Evolutionary conservation across 352 stramenopile species (phyloP).

Genomic region (Phytopythium aichiense): DNA sequence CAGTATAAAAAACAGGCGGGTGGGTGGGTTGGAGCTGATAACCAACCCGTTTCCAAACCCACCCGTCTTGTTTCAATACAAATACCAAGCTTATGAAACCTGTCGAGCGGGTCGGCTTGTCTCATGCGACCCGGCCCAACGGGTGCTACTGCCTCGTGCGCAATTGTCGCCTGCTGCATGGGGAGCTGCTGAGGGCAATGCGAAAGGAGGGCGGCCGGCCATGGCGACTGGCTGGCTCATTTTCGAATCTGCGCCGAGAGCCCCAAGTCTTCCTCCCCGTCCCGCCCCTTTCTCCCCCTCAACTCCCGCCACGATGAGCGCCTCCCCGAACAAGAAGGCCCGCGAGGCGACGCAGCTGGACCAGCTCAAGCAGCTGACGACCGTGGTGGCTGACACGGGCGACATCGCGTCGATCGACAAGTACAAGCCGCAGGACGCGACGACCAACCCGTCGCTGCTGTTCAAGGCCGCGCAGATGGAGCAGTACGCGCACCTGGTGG

Average conservation of each 20-base stretch:
- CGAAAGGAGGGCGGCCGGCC: background rate
- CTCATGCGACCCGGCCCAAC: constrained; percentile 4
- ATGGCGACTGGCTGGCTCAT: constrained; percentile 26
- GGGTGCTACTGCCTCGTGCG: background rate
- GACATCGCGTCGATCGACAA: constrained; percentile 92
- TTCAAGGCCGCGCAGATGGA: constrained; percentile 97
- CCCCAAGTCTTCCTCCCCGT: constrained; percentile 15
- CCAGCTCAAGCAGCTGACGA: constrained; percentile 96
- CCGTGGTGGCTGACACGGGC: constrained; percentile 97
- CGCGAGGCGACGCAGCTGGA: constrained; percentile 86
- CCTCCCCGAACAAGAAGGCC: constrained; percentile 72
- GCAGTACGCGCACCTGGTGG: constrained; percentile 95
- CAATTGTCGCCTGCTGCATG: background rate
- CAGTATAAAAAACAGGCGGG: background rate
- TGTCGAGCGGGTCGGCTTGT: constrained; percentile 1
- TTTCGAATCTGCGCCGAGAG: constrained; percentile 64
- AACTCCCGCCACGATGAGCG: constrained; percentile 28
- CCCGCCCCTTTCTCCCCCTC: background rate
- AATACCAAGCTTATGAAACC: background rate
- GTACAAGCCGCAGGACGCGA: constrained; percentile 96
- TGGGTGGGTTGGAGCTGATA: background rate
- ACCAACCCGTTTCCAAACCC: background rate
- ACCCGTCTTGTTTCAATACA: background rate
- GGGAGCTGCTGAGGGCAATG: background rate
- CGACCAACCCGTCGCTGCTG: constrained; percentile 98